Conservation (phyloP, 1,139 yeast genomes). For the Neolecta irregularis region DNA sequence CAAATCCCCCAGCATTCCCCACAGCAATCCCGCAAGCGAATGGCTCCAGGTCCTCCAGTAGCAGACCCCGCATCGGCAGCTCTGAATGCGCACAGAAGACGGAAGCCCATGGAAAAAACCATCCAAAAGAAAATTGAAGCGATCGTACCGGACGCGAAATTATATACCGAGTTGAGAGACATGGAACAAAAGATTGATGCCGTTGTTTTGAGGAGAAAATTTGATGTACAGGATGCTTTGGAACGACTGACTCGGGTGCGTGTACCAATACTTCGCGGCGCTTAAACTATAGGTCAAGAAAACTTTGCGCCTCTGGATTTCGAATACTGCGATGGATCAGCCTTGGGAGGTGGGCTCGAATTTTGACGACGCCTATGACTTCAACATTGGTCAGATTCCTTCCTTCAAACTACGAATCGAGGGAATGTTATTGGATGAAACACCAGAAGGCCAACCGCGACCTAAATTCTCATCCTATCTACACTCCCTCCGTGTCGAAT, state of each 20-base stretch:
- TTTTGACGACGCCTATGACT: slow-evolving; percentile 25
- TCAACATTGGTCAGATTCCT: slow-evolving; percentile 28
- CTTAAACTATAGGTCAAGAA: slow-evolving; percentile 22
- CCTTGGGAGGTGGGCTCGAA: slow-evolving; percentile 56
- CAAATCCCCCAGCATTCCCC: too few relatives aligned
- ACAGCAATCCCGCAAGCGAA: too few relatives aligned
- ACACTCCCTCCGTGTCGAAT: slow-evolving; percentile 70
- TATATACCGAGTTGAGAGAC: slow-evolving; percentile 53
- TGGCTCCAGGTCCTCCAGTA: too few relatives aligned
- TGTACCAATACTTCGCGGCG: slow-evolving; percentile 14
- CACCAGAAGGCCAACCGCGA: slow-evolving; percentile 30
- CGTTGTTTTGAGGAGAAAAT: slow-evolving; percentile 61
- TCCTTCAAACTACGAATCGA: slow-evolving; percentile 80
- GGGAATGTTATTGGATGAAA: slow-evolving; percentile 45
- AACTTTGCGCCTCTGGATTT: slow-evolving; percentile 63
- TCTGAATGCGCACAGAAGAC: too few relatives aligned
- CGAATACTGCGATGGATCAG: slow-evolving; percentile 72
- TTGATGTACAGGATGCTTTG: slow-evolving; percentile 66
- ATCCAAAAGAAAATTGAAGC: slow-evolving; percentile 31
- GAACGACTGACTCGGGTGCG: slow-evolving; percentile 22
- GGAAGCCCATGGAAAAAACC: slow-evolving; percentile 1
- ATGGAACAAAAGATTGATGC: slow-evolving; percentile 73
- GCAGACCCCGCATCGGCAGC: too few relatives aligned
- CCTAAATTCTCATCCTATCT: slow-evolving; percentile 65
- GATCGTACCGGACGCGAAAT: slow-evolving; percentile 57